These are phyloP conservation scores for Fusarium brevicatenulatum DNA, from an alignment of 2,329 filamentous ascomycete species.

Conservation along the genomic window DNA sequence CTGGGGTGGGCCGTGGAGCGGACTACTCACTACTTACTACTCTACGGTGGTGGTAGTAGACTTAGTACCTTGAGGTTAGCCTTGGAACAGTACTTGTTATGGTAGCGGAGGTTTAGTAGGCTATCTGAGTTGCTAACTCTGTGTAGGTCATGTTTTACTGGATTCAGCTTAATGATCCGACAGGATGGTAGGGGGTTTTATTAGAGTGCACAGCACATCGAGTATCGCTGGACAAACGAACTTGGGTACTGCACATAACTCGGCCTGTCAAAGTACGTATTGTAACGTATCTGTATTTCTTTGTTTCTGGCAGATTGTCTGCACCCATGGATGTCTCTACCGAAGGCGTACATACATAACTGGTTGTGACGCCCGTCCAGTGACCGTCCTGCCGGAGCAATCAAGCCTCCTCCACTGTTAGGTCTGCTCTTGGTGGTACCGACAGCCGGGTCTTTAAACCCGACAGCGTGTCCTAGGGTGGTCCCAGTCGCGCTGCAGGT, in stretches of 20 bases:
- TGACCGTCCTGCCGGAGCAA: slow-evolving; percentile 32
- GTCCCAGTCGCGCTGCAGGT: slow-evolving; percentile 32
- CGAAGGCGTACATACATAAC: background rate
- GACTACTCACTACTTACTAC: background rate
- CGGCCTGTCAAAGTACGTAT: background rate
- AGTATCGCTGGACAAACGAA: background rate
- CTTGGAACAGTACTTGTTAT: slow-evolving; percentile 6
- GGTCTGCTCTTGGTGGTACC: slow-evolving; percentile 21
- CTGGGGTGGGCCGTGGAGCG: slow-evolving; percentile 42
- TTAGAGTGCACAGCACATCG: background rate
- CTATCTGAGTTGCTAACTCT: slow-evolving; percentile 24
- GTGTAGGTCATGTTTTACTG: background rate
- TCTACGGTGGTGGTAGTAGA: slow-evolving; percentile 12
- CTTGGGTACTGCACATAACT: background rate
- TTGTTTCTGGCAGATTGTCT: slow-evolving; percentile 13
- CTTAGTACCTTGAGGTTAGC: slow-evolving; percentile 10
- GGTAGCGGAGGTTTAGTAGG: slow-evolving; percentile 1
- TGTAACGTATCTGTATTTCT: background rate
- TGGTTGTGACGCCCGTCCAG: slow-evolving; percentile 10
- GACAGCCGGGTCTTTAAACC: slow-evolving; percentile 42
- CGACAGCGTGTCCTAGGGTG: slow-evolving; percentile 36
- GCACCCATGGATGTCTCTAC: slow-evolving; percentile 5
- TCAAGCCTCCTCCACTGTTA: slow-evolving; percentile 23
- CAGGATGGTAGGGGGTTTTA: slow-evolving; percentile 21
- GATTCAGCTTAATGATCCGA: slow-evolving; percentile 26